Percentiles rank a stretch among this genome's conserved stretches.
These are phyloP conservation scores for Rutstroemia sp. DNA, from an alignment of 2,329 filamentous ascomycete species.

Conservation along the genomic window DNA sequence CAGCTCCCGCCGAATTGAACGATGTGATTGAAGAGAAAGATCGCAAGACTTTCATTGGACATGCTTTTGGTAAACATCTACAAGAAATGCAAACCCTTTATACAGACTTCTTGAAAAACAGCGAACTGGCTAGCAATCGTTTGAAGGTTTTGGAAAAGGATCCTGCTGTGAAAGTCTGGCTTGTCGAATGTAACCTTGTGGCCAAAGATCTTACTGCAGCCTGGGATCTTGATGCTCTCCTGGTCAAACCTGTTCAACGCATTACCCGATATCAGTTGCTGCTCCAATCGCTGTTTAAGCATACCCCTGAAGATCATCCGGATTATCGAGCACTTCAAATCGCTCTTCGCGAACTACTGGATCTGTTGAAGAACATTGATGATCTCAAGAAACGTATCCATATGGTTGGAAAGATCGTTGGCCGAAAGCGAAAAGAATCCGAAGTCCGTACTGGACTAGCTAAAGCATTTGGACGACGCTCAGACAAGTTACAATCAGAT, in stretches of 20 bases:
- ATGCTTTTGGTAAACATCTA: conserved; percentile 38
- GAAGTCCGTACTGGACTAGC: conserved; percentile 79
- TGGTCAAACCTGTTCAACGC: conserved; percentile 94
- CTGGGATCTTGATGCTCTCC: conserved; percentile 91
- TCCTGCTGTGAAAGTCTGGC: conserved; percentile 68
- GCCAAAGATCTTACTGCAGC: conserved; percentile 87
- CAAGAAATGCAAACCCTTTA: conserved; percentile 54
- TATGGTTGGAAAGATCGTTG: conserved; percentile 81
- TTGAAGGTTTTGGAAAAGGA: conserved; percentile 57
- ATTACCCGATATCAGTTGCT: conserved; percentile 90
- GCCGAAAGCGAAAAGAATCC: conserved; percentile 76
- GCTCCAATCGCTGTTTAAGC: conserved; percentile 69
- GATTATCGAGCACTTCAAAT: conserved; percentile 59
- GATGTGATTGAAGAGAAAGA: conserved; percentile 28
- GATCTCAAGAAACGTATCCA: conserved; percentile 93
- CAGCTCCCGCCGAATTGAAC: conserved; percentile 21
- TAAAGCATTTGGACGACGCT: conserved; percentile 79
- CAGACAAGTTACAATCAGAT: conserved; percentile 48
- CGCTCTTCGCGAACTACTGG: conserved; percentile 48
- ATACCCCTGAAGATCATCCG: conserved; percentile 76
- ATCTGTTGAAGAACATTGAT: conserved; percentile 79
- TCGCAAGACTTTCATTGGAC: conserved; percentile 26
- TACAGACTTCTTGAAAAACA: conserved; percentile 56
- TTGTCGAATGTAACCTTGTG: conserved; percentile 86
- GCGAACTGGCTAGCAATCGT: conserved; percentile 53